Evolutionary conservation across 176 grass and related monocot genomes (phyloP).

Genomic region (Oryza brachyantha): DNA sequence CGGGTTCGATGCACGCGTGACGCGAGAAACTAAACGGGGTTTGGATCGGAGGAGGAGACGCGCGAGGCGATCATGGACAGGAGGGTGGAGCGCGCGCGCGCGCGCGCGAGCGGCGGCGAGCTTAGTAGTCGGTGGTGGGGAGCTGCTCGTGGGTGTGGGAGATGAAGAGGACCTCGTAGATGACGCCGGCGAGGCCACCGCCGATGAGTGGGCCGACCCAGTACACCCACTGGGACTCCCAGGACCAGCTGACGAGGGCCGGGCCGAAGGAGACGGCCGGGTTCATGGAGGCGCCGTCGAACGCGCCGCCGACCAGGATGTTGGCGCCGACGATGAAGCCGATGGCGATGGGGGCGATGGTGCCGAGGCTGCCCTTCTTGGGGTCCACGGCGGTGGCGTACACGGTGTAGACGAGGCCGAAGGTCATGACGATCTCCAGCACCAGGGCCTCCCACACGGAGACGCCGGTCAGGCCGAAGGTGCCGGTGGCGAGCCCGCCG

Average conservation of each 20-base stretch:
- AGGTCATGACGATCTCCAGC: conserved; percentile 96
- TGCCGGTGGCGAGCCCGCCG: conserved; percentile 60
- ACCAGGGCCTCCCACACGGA: conserved; percentile 59
- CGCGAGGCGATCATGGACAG: not conserved
- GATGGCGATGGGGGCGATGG: conserved; percentile 89
- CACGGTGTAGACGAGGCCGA: conserved; percentile 96
- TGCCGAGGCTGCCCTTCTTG: conserved; percentile 78
- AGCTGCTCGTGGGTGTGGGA: conserved; percentile 71
- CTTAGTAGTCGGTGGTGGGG: conserved; percentile 68
- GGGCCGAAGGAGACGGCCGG: conserved; percentile 96
- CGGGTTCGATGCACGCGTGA: not conserved
- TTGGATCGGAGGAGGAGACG: not conserved
- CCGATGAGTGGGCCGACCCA: conserved; percentile 94
- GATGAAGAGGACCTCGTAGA: conserved; percentile 92
- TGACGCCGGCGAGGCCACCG: conserved; percentile 62
- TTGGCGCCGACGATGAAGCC: conserved; percentile 96
- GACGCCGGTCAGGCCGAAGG: conserved; percentile 65
- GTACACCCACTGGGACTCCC: conserved; percentile 87
- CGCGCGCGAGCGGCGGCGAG: not conserved
- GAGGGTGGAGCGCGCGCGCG: too few relatives aligned
- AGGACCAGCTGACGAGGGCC: conserved; percentile 85
- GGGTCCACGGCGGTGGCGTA: conserved; percentile 91
- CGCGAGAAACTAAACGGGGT: conserved; percentile 19
- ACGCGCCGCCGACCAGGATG: conserved; percentile 82
- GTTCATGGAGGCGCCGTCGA: conserved; percentile 94